Conservation (phyloP, 805 yeast genomes). For the Yarrowia hollandica region DNA sequence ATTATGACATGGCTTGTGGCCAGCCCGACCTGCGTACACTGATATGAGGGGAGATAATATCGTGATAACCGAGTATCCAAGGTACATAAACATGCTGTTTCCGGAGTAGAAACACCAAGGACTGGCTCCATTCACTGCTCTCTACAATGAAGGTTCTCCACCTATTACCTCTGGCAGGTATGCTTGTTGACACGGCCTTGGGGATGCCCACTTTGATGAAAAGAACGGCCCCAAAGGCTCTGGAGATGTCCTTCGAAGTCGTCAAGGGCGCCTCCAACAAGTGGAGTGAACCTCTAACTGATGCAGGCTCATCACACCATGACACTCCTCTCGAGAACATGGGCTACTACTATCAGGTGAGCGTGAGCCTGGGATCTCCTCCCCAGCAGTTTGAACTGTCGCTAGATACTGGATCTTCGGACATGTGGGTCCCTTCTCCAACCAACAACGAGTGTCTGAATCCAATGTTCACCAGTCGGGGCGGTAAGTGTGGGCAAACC, state of each 20-base stretch:
- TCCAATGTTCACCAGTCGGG: not conserved
- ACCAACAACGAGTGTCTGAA: constrained; percentile 3
- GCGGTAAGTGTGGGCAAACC: not conserved
- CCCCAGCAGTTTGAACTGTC: constrained; percentile 53
- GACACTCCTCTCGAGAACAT: not conserved
- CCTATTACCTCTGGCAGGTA: constrained; percentile 1
- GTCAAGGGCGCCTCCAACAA: not conserved
- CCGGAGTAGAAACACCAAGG: not conserved
- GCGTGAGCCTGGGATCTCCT: constrained; percentile 54
- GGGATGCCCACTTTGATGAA: not conserved
- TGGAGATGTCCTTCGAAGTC: constrained; percentile 5
- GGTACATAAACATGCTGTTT: not conserved
- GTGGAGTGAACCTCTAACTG: not conserved
- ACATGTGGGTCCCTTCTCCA: constrained; percentile 53
- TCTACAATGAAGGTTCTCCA: not conserved
- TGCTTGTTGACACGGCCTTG: not conserved
- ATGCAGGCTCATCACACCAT: constrained; percentile 1
- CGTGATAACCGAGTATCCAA: not conserved
- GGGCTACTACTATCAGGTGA: constrained; percentile 31
- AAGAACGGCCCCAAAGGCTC: not conserved
- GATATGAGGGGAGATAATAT: not conserved
- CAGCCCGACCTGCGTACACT: not conserved
- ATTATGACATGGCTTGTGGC: constrained; percentile 3
- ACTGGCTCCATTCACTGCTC: constrained; percentile 4
- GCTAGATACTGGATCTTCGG: constrained; percentile 72